Evolutionary conservation across 2,329 filamentous ascomycete genomes (phyloP), one percentile per base, ranked within the genome.

Genomic region (Hymenoscyphus infarciens): DNA sequence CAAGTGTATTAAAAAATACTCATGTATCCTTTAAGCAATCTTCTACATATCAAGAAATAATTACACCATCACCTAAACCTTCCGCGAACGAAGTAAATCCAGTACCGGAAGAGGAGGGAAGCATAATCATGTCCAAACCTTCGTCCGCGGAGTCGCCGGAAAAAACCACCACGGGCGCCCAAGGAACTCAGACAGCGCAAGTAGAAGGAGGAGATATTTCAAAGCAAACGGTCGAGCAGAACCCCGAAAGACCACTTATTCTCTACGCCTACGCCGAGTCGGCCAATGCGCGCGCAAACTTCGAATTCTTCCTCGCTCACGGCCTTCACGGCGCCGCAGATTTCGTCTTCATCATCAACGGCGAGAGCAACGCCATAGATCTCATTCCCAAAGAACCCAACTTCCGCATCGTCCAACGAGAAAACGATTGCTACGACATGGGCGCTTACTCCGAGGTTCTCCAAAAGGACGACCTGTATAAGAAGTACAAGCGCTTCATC

Each of bases 341-440:
- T 49, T 70, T 69, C 22, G 39, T 70, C n/a, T 70, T 70, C 57
- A 62, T 70, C 49, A 31, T 70, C 11, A 70, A 70, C 45, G 69
- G 69, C 16, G 62, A 66, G 16, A 64, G 68, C 2, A 49, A 64
- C 29, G 62, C 60, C 1, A 59, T 39, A 6, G 22, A 55, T 5
- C 8, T 63, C 4, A 64, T 70, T 5, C 67, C 67, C 3, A 27
- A 61, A n/a, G 55, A 59, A 29, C 22, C 59, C 1, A 68, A 70
- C 58, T 63, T 70, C n/a, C 49, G 60, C 56, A 35, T 65, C 38
- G 52, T 68, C n/a, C 49, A 63, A 39, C 59, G 67, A 35, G 53
- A 59, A 15, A 70, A 70, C 42, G 59, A 66, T 53, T 70, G 69
- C 61, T 70, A 64, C 59, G 69, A 70, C 55, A 64, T 70, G 11